Percentiles rank a stretch among this genome's conserved stretches.
Conservation (phyloP, 2,329 filamentous ascomycete genomes). For the Daldinia sp. region DNA sequence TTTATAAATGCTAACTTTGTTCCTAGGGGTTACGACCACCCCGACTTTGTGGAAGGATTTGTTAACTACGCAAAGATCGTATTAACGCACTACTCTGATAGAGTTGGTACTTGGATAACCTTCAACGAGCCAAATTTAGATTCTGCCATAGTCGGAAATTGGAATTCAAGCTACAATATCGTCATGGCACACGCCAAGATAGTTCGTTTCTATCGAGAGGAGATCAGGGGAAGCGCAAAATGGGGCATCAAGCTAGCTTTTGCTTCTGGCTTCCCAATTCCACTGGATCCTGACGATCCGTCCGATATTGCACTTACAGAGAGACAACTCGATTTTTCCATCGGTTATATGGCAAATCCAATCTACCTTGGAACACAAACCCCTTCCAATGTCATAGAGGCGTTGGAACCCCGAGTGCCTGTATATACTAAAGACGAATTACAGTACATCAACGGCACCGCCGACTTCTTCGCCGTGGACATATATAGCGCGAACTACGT, state of each 20-base stretch:
- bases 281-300: not conserved
- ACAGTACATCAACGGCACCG: not conserved
- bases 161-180: not conserved
- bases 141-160: not conserved
- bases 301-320: not conserved
- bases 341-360: not conserved
- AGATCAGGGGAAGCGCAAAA: not conserved
- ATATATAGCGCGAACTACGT: not conserved
- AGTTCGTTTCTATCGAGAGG: not conserved
- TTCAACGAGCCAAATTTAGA: conserved; percentile 60
- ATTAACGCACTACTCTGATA: conserved; percentile 60
- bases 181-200: not conserved
- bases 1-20: conserved; percentile 39
- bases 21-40: conserved; percentile 54
- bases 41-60: conserved; percentile 58
- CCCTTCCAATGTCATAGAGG: not conserved
- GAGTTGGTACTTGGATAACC: conserved; percentile 61
- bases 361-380: not conserved
- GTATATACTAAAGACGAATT: not conserved
- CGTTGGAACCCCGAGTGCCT: not conserved
- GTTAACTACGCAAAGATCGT: conserved; percentile 62
- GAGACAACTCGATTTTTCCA: not conserved
- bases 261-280: not conserved
- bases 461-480: not conserved
- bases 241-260: not conserved